These are phyloP conservation scores for Candida andamanensis DNA, from an alignment of 805 yeast species.

Conservation along the genomic window DNA sequence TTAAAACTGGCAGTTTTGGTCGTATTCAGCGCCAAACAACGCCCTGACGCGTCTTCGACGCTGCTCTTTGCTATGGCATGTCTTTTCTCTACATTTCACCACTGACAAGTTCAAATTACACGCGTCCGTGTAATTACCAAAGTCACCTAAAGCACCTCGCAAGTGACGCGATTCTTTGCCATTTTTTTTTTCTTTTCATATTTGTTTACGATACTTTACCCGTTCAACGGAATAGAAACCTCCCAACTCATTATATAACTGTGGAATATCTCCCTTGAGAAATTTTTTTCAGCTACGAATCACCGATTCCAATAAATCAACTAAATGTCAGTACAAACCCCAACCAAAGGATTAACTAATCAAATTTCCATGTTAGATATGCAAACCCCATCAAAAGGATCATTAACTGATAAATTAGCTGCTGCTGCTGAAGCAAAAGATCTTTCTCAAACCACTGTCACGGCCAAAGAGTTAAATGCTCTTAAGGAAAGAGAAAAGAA, in stretches of 20 bases:
- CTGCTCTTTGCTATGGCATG: too few relatives aligned
- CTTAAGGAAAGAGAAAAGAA: constrained; percentile 15
- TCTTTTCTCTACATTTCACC: too few relatives aligned
- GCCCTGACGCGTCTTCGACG: too few relatives aligned
- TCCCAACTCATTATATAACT: constrained; percentile 5
- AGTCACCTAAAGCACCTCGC: too few relatives aligned
- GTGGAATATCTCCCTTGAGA: not conserved
- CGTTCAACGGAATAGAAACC: constrained; percentile 1
- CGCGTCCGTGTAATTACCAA: too few relatives aligned
- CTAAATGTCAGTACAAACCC: constrained; percentile 43
- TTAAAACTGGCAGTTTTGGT: too few relatives aligned
- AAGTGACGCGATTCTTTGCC: too few relatives aligned
- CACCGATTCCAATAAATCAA: not conserved
- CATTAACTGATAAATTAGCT: constrained; percentile 40
- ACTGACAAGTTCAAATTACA: too few relatives aligned
- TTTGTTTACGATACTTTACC: constrained; percentile 5
- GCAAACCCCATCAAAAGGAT: constrained; percentile 25
- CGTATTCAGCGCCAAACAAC: too few relatives aligned
- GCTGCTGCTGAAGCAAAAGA: constrained; percentile 36
- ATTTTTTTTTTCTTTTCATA: constrained; percentile 1
- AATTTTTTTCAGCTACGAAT: not conserved
- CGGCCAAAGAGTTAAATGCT: constrained; percentile 15
- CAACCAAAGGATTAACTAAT: constrained; percentile 44
- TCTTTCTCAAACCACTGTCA: constrained; percentile 19
- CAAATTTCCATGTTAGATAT: constrained; percentile 38